Evolutionary conservation across 2,329 filamentous ascomycete genomes (phyloP), one percentile per base, ranked within the genome.

Genomic region (Exophiala lecanii-corni): DNA sequence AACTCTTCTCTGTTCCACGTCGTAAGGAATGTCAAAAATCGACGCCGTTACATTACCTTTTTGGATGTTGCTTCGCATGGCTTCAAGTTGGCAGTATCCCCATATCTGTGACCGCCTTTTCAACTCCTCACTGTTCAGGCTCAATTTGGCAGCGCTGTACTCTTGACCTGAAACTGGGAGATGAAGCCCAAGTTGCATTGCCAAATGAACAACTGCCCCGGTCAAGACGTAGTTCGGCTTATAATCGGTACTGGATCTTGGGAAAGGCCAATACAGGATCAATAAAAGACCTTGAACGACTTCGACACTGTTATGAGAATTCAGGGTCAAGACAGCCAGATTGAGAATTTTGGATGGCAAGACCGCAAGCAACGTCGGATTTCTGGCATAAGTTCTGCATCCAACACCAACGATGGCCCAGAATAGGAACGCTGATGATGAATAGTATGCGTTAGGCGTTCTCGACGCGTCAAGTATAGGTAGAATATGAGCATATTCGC

Each of bases 381-480:
- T 67, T 17, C 55, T 61, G 1, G 55, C 32, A 39, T 65, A 69
- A 3, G 59, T 59, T 6, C 66, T 57, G 43, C 62, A 65, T 10
- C 60, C 59, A 7, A 64, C 59, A 2, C 62, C 59, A 10, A 67
- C 57, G 4, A 69, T 83, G 36, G 84, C 78, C 89, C 89, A 95
- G 65, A 94, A 94, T 1, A 95, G 75, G 10, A 95, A 72, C 3
- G 82, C 81, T 38, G 88, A 84, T 56, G 91, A 83, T 47, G 81
- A 76, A 58, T 84, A 84, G 61, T 86, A 92, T 45, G 80, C 72
- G 35, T 92, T 84, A 2, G 87, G 83, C 1, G 76, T 67, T 52
- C 82, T 79, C 7, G 72, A 60, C 4, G 59, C 56, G 28, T 68
- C 64, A 1, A 69, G 55, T 12, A 69, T 59, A 1, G 66, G 65